Percentiles rank a stretch among this genome's conserved stretches.
Evolutionary conservation across 257 asterid genomes (phyloP).

Genomic region (Paraleonurus japonicus): DNA sequence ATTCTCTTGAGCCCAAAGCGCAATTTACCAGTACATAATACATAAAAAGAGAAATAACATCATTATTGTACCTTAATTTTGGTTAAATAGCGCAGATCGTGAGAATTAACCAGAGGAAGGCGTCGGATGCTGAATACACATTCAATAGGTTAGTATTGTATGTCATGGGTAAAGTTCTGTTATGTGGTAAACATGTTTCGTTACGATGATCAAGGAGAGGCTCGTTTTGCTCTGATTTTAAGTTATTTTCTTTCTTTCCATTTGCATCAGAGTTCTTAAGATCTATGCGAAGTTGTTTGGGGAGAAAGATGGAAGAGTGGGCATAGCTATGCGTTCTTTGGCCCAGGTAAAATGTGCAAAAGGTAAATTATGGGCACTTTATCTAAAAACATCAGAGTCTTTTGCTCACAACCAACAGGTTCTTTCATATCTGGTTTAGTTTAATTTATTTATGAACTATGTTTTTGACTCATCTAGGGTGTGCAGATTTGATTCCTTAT

Average conservation of each 20-base stretch:
- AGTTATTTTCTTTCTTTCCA: constrained; percentile 16
- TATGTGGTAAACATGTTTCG: neutral
- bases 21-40: no score
- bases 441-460: no score
- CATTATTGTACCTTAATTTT: neutral
- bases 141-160: constrained; percentile 52
- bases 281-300: constrained; percentile 59
- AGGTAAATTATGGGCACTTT: constrained; percentile 43
- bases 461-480: constrained; percentile 10
- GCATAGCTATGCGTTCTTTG: constrained; percentile 79
- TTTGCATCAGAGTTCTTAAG: constrained; percentile 54
- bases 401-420: no score
- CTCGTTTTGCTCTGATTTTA: constrained; percentile 10
- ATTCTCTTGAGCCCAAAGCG: no score
- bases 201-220: constrained; percentile 8
- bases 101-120: constrained; percentile 39
- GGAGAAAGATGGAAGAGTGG: constrained; percentile 78
- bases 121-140: constrained; percentile 61
- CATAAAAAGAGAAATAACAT: no score
- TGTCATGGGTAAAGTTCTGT: constrained; percentile 4
- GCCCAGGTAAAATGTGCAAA: constrained; percentile 86
- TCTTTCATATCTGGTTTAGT: no score
- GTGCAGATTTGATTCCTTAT: neutral
- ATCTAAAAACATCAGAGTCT: no score
- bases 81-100: no score